These are phyloP conservation scores for Coniella vitis DNA, from an alignment of 2,329 filamentous ascomycete genomes.

Conservation along the genomic window DNA sequence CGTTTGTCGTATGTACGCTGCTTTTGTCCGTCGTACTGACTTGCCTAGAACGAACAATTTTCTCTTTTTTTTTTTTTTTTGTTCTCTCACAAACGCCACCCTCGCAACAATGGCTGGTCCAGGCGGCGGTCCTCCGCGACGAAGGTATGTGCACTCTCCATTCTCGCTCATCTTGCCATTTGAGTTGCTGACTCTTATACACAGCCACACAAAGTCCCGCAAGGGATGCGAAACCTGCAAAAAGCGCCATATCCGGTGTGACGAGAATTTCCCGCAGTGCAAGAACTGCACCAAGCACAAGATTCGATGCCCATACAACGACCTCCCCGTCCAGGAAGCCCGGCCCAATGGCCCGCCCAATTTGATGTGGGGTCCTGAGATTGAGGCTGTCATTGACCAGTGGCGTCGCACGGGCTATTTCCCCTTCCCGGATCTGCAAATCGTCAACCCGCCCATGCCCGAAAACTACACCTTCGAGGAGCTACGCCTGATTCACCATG, in stretches of 20 bases:
- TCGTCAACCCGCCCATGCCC: slow-evolving; percentile 69
- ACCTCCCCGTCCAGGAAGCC: slow-evolving; percentile 63
- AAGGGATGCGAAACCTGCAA: slow-evolving; percentile 99
- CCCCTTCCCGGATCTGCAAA: slow-evolving; percentile 73
- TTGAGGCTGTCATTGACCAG: slow-evolving; percentile 70
- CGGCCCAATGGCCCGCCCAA: slow-evolving; percentile 55
- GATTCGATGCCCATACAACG: slow-evolving; percentile 96
- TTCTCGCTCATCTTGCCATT: background rate
- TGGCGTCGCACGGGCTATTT: slow-evolving; percentile 83
- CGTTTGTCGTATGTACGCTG: background rate
- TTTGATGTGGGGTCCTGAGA: slow-evolving; percentile 80
- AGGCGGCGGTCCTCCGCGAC: slow-evolving; percentile 83
- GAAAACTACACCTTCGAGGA: slow-evolving; percentile 70
- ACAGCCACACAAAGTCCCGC: slow-evolving; percentile 94
- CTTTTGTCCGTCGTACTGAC: too few species aligned
- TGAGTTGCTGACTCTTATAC: slow-evolving; percentile 18
- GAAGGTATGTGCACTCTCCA: slow-evolving; percentile 41
- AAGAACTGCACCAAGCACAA: slow-evolving; percentile 99
- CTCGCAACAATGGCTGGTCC: slow-evolving; percentile 73
- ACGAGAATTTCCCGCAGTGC: slow-evolving; percentile 98
- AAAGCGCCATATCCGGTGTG: slow-evolving; percentile 91
- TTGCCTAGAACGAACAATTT: slow-evolving; percentile 14
- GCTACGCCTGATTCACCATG: slow-evolving; percentile 82
- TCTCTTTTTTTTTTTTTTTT: too few species aligned
- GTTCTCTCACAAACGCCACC: background rate